phyloP scores from a whole-genome alignment of 2,329 filamentous ascomycete species.

The Ophiostoma sp. region DNA sequence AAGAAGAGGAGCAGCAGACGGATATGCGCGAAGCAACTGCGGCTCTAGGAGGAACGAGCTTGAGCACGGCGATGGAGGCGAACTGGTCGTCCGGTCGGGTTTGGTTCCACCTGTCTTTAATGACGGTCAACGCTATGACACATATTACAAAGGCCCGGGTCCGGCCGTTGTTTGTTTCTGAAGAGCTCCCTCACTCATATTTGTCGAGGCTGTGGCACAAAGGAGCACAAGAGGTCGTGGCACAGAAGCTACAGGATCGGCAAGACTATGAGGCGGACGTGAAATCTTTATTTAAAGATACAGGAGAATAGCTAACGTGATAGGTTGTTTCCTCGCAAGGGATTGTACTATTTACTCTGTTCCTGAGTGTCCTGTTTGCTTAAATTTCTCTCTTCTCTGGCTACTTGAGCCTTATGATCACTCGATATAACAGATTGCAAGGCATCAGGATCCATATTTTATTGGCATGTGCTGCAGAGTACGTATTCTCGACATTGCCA shows the following conservation, averaged over 20 bases:
- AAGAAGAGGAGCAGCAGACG: slow-evolving; percentile 23
- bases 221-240: too few species aligned
- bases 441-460: too few species aligned
- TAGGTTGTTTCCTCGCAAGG: too few species aligned
- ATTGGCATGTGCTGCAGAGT: not conserved
- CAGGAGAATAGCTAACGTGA: too few species aligned
- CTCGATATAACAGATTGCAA: too few species aligned
- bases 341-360: too few species aligned
- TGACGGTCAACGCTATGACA: slow-evolving; percentile 11
- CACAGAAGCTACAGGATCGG: slow-evolving; percentile 12
- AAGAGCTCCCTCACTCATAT: not conserved
- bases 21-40: too few species aligned
- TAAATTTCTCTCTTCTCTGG: too few species aligned
- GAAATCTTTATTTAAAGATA: too few species aligned
- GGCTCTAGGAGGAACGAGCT: too few species aligned
- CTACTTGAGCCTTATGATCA: too few species aligned
- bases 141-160: not conserved
- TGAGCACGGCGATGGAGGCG: slow-evolving; percentile 16
- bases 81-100: slow-evolving; percentile 10
- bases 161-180: slow-evolving; percentile 5
- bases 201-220: slow-evolving; percentile 8
- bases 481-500: slow-evolving; percentile 1
- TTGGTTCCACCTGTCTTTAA: not conserved
- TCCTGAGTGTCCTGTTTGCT: too few species aligned
- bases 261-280: not conserved